Percentiles rank a stretch among this genome's conserved stretches.
phyloP scores from a whole-genome alignment of 192 early-diverging fungal genomes.

The Geranomyces variabilis region DNA sequence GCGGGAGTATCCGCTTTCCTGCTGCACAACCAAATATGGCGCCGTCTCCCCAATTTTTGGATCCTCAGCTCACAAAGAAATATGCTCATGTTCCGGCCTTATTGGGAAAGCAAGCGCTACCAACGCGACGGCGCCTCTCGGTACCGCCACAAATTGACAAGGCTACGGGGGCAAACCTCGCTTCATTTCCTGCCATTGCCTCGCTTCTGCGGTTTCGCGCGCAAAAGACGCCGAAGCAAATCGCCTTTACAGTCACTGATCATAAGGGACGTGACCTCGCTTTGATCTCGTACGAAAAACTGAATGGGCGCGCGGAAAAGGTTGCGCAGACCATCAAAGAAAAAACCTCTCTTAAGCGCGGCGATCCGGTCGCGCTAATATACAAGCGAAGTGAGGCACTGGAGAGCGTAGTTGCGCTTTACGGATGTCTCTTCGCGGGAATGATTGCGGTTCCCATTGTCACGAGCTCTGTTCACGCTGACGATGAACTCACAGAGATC shows the following conservation, averaged over 20 bases:
- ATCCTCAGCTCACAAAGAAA: neutral
- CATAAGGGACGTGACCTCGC: slow-evolving; percentile 71
- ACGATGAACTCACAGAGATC: slow-evolving; percentile 77
- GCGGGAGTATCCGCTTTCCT: neutral
- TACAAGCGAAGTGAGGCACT: slow-evolving; percentile 80
- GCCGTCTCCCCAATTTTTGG: neutral
- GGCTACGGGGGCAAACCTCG: slow-evolving; percentile 42
- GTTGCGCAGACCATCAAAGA: slow-evolving; percentile 69
- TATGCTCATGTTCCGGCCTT: slow-evolving; percentile 2
- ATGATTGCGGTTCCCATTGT: slow-evolving; percentile 85
- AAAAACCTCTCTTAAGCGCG: slow-evolving; percentile 59
- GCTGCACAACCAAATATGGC: neutral
- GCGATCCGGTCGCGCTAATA: slow-evolving; percentile 75
- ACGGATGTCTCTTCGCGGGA: slow-evolving; percentile 81
- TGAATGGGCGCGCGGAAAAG: slow-evolving; percentile 71
- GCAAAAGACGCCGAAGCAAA: slow-evolving; percentile 53
- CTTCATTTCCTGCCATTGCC: slow-evolving; percentile 65
- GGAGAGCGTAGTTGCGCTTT: slow-evolving; percentile 80
- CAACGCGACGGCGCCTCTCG: slow-evolving; percentile 13
- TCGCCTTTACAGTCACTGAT: slow-evolving; percentile 73
- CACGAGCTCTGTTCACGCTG: slow-evolving; percentile 47
- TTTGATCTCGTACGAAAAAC: slow-evolving; percentile 74
- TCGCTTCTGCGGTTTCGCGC: slow-evolving; percentile 71
- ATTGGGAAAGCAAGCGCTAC: slow-evolving; percentile 28
- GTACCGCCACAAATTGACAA: slow-evolving; percentile 19